Evolutionary conservation across 2,329 filamentous ascomycete species (phyloP), one percentile per base, ranked within the genome.

Genomic region (Cryphonectria nitschkei): DNA sequence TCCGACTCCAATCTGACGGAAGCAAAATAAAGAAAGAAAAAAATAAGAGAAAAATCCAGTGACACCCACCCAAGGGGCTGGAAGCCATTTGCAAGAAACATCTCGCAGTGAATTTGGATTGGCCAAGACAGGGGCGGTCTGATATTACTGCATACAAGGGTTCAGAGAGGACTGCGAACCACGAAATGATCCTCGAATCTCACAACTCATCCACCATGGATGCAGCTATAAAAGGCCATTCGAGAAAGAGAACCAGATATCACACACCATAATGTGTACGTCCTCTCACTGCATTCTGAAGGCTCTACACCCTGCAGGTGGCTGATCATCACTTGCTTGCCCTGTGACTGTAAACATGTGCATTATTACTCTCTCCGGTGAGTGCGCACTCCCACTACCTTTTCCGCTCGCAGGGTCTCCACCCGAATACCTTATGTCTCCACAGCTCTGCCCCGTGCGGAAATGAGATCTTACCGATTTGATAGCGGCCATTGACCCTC

Each of bases 111-210:
- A 46, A 29, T 50, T 65, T n/a, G 63, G 63, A 65, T 65, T 65
- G 63, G 63, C 63, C n/a, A 65, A 50, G 41, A 65, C 63, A 26
- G 63, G 63, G 63, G 63, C 63, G 26, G 63, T 65, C 29, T 65
- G 63, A 65, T 65, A 65, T 65, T 46, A 65, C 43, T 34, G 19
- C 43, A 34, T 43, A 50, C 63, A 50, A 50, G 63, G 63, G 41
- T 50, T 22, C 41, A 16, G n/a, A 43, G 37, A 14, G 26, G 3
- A 22, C 60, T 63, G 22, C 37, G 26, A 32, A 58, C 54, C 26
- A 58, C 14, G 26, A 32, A 58, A 19, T 19, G 26, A 16, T 9
- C 54, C 54, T 58, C 29, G 29, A 32, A 13, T 19, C 19, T 34
- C 29, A 32, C 54, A 58, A 2, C 54, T 58, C 16, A 32, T 32